These are phyloP conservation scores for Candida gorgasii DNA, from an alignment of 805 yeast species.

Conservation along the genomic window DNA sequence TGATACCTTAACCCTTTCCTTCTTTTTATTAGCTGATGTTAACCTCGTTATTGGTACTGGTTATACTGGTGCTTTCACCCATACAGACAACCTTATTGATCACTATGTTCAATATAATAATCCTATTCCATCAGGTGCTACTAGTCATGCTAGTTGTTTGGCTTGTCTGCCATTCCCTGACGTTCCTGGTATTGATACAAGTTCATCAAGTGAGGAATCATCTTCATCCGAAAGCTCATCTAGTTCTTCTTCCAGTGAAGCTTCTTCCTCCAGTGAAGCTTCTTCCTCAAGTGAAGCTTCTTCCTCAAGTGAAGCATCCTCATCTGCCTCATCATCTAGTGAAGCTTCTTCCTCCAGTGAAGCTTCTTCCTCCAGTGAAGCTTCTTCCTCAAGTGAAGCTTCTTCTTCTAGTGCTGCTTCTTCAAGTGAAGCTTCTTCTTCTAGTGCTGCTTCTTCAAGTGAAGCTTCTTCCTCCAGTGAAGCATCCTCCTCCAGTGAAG, in stretches of 20 bases:
- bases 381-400: no score
- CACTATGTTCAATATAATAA: constrained; percentile 3
- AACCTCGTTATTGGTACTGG: constrained; percentile 10
- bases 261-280: constrained; percentile 7
- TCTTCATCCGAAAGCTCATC: background rate
- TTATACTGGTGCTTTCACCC: constrained; percentile 1
- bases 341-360: constrained; percentile 2
- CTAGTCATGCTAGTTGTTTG: constrained; percentile 16
- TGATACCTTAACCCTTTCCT: constrained; percentile 5
- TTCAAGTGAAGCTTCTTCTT: background rate
- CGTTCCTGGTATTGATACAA: constrained; percentile 16
- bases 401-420: constrained; percentile 7
- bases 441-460: background rate
- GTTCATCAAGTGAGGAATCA: constrained; percentile 4
- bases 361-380: constrained; percentile 1
- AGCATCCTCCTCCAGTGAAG: background rate
- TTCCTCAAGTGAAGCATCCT: constrained; percentile 13
- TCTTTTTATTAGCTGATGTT: constrained; percentile 1
- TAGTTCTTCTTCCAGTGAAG: background rate
- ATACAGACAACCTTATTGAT: constrained; percentile 1
- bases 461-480: background rate
- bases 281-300: constrained; percentile 9
- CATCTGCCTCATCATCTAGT: constrained; percentile 1
- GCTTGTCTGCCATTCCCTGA: constrained; percentile 17
- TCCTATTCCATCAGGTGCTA: constrained; percentile 7